A percentile compares a stretch with the other conserved stretches of the same genome.
Evolutionary conservation across 176 grass and related monocot species (phyloP).

Genomic region (Cenchrus purpureus): DNA sequence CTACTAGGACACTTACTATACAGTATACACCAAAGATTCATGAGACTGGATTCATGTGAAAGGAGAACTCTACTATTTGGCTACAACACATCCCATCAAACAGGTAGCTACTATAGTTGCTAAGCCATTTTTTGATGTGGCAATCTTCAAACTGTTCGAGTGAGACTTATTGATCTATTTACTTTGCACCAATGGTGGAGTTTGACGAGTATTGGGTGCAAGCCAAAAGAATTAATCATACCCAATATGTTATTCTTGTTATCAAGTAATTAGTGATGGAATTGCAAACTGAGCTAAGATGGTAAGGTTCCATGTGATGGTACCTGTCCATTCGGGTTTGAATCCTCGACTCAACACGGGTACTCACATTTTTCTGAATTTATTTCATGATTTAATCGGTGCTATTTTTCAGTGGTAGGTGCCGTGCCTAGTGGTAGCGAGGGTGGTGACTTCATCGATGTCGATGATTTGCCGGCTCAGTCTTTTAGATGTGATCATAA

Average conservation of each 20-base stretch:
- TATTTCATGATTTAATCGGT: no score
- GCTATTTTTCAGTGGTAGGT: no score
- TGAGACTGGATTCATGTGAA: neutral
- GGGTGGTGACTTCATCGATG: no score
- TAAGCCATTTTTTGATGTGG: neutral
- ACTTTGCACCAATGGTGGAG: neutral
- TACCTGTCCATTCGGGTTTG: no score
- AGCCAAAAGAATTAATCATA: neutral
- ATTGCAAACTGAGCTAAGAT: no score
- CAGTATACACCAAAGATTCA: neutral
- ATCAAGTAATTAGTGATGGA: no score
- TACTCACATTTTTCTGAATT: no score
- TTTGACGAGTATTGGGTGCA: neutral
- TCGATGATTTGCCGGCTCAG: no score
- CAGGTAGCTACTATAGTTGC: neutral
- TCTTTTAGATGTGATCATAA: no score
- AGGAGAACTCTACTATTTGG: neutral
- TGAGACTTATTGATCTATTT: neutral
- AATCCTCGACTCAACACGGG: no score
- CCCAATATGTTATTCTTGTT: neutral
- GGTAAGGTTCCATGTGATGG: no score
- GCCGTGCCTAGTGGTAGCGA: no score
- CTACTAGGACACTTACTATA: neutral
- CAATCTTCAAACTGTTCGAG: neutral
- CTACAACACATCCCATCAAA: neutral